Evolutionary conservation across 495 filamentous ascomycete species (phyloP).

Genomic region (Podospora fimiseda): DNA sequence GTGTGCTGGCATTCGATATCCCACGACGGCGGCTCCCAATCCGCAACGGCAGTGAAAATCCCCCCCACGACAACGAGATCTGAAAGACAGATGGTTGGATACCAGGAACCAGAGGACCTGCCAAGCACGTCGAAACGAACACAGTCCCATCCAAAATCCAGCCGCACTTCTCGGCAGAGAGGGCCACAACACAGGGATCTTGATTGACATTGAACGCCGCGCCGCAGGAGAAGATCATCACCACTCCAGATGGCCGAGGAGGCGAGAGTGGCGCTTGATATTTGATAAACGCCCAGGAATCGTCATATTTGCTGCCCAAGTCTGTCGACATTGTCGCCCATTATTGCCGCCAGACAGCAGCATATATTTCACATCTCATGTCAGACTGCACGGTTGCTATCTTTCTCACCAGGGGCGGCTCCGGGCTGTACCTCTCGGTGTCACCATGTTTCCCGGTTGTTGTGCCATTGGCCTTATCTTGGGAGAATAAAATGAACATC

Average conservation of each 20-base stretch:
- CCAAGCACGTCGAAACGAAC: constrained; percentile 1
- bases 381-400: neutral
- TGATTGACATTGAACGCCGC: neutral
- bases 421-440: too few relatives aligned
- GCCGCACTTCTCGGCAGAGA: constrained; percentile 12
- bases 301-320: neutral
- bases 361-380: too few relatives aligned
- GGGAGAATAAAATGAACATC: neutral
- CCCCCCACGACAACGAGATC: neutral
- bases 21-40: too few relatives aligned
- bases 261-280: neutral
- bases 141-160: constrained; percentile 10
- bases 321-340: neutral
- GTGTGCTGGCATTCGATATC: neutral
- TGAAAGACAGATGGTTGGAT: neutral
- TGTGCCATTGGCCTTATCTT: too few relatives aligned
- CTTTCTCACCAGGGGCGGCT: too few relatives aligned
- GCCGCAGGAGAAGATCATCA: constrained; percentile 3
- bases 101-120: too few relatives aligned
- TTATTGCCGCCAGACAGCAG: neutral
- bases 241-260: neutral
- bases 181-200: neutral
- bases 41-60: too few relatives aligned
- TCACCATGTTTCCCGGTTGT: too few relatives aligned
- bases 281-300: neutral